Conservation (phyloP, 208 protist species). For the Acanthamoeba triangularis region DNA sequence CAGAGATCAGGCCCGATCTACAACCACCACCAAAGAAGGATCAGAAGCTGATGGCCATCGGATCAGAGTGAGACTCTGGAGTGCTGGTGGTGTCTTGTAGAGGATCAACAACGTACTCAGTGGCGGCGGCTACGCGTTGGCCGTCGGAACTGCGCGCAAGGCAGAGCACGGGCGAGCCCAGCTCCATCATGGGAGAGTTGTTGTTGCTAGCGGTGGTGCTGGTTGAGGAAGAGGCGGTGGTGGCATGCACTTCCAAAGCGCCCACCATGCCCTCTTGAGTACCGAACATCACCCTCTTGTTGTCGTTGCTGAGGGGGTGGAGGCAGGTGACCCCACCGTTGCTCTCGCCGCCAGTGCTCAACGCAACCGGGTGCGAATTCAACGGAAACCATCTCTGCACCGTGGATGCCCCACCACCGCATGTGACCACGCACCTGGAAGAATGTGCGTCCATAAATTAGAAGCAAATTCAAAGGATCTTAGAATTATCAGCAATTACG, state of each 20-base stretch:
- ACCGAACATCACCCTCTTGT: neutral
- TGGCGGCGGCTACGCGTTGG: neutral
- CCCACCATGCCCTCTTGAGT: conserved; percentile 15
- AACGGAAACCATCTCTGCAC: conserved; percentile 27
- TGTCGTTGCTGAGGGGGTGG: neutral
- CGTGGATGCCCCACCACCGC: neutral
- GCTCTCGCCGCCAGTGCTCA: conserved; percentile 3
- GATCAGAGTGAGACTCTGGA: too few species aligned
- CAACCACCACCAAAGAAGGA: neutral
- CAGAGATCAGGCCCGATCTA: conserved; percentile 8
- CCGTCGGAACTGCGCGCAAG: neutral
- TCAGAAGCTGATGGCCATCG: neutral
- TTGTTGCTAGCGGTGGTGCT: neutral
- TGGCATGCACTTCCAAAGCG: conserved; percentile 21
- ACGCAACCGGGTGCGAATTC: neutral
- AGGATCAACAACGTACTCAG: conserved; percentile 13
- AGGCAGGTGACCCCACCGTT: neutral
- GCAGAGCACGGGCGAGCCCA: neutral
- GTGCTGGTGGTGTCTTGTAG: too few species aligned
- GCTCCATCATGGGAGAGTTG: neutral
- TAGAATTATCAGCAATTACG: neutral
- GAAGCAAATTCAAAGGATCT: neutral
- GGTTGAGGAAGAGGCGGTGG: neutral
- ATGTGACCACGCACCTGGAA: neutral
- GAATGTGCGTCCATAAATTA: neutral